A percentile compares a stretch with the other conserved stretches of the same genome.
Conservation (phyloP, 331 rosid species). For the Pyracantha coccinea region DNA sequence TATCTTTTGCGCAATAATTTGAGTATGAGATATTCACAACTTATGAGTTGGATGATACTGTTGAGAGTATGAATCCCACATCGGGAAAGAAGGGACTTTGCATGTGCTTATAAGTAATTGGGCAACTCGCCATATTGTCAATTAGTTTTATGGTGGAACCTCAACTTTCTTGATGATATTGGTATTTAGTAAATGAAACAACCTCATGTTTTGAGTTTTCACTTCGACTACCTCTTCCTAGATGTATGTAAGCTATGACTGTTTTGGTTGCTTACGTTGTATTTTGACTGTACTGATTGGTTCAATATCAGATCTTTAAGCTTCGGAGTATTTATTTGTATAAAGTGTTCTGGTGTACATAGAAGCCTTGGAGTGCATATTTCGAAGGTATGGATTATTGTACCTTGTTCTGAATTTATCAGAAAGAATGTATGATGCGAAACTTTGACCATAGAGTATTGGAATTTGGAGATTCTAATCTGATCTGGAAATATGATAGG, state of each 20-base stretch:
- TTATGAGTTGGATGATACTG: background rate
- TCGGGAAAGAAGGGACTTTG: too few species aligned
- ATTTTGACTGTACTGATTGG: slow-evolving; percentile 5
- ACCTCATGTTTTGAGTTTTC: background rate
- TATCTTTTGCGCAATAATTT: background rate
- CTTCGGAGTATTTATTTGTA: slow-evolving; percentile 72
- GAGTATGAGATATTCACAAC: background rate
- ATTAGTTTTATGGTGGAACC: too few species aligned
- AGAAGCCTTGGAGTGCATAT: slow-evolving; percentile 86
- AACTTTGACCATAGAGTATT: background rate
- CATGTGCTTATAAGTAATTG: too few species aligned
- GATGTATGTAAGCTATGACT: background rate
- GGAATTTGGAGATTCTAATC: slow-evolving; percentile 5
- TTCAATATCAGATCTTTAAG: slow-evolving; percentile 51
- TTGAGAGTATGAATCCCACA: too few species aligned
- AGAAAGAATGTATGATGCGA: background rate
- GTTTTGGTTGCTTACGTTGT: background rate
- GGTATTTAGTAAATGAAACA: background rate
- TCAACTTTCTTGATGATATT: background rate
- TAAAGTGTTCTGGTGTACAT: slow-evolving; percentile 84
- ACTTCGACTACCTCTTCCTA: background rate
- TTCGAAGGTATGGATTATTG: slow-evolving; percentile 49
- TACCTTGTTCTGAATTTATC: background rate
- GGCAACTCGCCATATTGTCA: too few species aligned
- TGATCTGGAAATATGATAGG: slow-evolving; percentile 35